Base-by-base conservation (phyloP, 2,329 filamentous ascomycete species). In the Alternaria infectoria region DNA sequence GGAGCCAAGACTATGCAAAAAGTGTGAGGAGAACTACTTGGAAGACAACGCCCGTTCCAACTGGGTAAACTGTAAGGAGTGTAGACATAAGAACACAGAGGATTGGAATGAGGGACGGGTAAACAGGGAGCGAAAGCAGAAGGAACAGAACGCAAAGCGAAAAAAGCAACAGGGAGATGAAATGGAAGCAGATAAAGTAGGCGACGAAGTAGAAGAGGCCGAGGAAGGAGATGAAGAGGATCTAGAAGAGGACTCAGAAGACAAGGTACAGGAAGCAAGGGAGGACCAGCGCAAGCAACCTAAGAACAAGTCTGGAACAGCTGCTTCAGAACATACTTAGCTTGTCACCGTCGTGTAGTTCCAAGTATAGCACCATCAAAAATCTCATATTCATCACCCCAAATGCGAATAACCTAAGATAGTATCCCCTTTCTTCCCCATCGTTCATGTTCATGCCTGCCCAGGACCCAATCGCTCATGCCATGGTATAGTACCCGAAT, bases 401-500 rank as follows among this genome's bases (percentile, higher is more conserved):
- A 17, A 25, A 52, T 52, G 49, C 17, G n/a, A 13, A 21, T 25
- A 25, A 40, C 19, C 49, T 52, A 52, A 52, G 49, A 52, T 36
- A 17, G 25, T 8, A 11, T 45, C 28, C 49, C 49, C 30, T n/a
- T 52, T 9, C 30, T 32, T 19, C 10, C 36, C 28, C 28, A 15
- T 52, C 30, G 49, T 21, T 52, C 49, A 52, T 52, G 30, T 36
- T 52, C 12, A 40, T 52, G 49, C 49, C 49, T 52, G 9, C 21
- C 49, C 19, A 52, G 49, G 30, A 52, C 26, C 36, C 60, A 50
- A 50, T 47, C 54, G 50, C 59, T 65, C 57, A 67, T 67, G 65
- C 58, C 63, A 57, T 69, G 67, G 67, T 69, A 69, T 69, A 64
- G 57, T 68, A 62, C 61, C 65, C 44, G 46, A 64, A 66, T 52